Base-by-base conservation (phyloP, 768 basidiomycete species). In the Psilocybe sp. region DNA sequence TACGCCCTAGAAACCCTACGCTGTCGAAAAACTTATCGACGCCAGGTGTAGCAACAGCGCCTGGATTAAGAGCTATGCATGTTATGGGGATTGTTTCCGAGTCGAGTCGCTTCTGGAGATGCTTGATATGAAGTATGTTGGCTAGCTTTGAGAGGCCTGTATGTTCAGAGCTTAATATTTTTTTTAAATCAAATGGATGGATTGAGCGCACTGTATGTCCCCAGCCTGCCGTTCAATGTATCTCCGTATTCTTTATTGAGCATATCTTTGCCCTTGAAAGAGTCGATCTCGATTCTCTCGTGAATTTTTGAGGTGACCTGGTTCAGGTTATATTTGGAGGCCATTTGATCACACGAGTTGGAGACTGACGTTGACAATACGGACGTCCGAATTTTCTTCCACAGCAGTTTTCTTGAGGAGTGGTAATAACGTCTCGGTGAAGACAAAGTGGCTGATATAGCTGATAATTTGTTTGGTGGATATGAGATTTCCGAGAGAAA, bases 91-190 rank as follows among this genome's bases (percentile, higher is more conserved):
- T 57, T 11, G 60, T 63, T 34, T 64, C 59, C 0, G 56, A 59
- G 39, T 75, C 69, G 23, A 85, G 63, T 15, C 60, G 74, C 31
- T 66, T 67, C 50, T 85, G 81, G 14, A 85, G 64, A 53, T 77
- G 70, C 23, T 69, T 73, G 1, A 73, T 74, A 52, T 72, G 81
- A 13, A 84, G 67, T 28, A 78, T 62, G 43, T 70, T 71, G 14
- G 76, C 72, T n/a, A 83, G 62, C 59, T 85, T 85, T 41, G 78
- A 68, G 33, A 72, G 61, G 0, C 60, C 84, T 84, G n/a, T 5
- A 23, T 5, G 19, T n/a, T 18, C 20, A 23, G 23, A 28, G 23
- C 23, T 28, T 28, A 28, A 7, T 28, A 28, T 28, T 7, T 28
- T 28, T 7, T 28, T 7, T 7, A 28, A 28, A n/a, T 3, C 23